Conservation (phyloP, 176 grass and related monocot genomes). For the Avena insularis region DNA sequence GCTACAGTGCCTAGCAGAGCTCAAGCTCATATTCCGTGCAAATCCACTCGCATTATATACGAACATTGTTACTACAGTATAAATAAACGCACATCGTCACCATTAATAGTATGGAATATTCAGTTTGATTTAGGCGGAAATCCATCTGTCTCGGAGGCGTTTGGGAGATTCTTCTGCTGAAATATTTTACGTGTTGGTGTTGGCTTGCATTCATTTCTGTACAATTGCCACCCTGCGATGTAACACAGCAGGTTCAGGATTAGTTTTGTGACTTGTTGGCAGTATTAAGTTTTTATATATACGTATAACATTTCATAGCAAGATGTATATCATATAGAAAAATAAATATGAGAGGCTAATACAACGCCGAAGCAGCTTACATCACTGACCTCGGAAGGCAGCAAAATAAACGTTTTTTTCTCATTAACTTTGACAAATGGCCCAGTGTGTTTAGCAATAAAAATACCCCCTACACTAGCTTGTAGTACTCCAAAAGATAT, state of each 20-base stretch:
- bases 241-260: not conserved
- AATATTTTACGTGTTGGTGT: not conserved
- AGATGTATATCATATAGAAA: not conserved
- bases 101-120: constrained; percentile 18
- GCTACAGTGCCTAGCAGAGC: not conserved
- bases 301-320: too few species aligned
- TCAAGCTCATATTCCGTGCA: not conserved
- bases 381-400: not conserved
- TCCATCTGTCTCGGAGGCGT: not conserved
- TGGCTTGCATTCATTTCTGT: not conserved
- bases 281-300: not conserved
- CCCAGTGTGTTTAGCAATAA: not conserved
- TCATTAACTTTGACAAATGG: not conserved
- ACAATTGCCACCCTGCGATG: not conserved
- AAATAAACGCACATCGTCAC: not conserved
- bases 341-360: not conserved
- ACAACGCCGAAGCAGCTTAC: not conserved
- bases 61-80: not conserved
- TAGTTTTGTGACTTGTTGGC: not conserved
- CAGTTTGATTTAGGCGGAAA: not conserved
- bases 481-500: too few species aligned
- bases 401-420: not conserved
- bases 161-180: not conserved
- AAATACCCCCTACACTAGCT: too few species aligned
- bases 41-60: constrained; percentile 1